Evolutionary conservation across 345 rosid genomes (phyloP).

Genomic region (Litchi chinensis): DNA sequence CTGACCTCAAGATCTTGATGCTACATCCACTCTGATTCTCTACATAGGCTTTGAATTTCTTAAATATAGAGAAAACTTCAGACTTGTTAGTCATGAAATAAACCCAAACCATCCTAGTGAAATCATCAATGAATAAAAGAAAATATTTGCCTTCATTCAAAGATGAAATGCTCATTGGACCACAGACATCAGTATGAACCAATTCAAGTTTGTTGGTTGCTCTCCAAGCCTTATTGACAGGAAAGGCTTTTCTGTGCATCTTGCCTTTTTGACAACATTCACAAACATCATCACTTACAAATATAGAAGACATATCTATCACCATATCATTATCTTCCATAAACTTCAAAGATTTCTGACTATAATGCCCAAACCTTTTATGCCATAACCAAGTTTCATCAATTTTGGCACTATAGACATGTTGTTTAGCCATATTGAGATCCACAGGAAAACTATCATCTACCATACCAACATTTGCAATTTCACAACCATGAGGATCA

Average conservation of each 20-base stretch:
- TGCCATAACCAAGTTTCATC: not conserved
- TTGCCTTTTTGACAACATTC: not conserved
- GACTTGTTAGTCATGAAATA: too few species aligned
- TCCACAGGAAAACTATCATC: not conserved
- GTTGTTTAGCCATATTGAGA: not conserved
- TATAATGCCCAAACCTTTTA: slow-evolving; percentile 1
- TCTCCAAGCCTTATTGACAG: too few species aligned
- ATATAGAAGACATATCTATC: not conserved
- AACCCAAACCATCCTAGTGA: too few species aligned
- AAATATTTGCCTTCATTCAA: not conserved
- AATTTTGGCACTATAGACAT: not conserved
- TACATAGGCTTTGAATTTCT: too few species aligned
- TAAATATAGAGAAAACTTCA: too few species aligned
- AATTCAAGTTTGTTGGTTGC: not conserved
- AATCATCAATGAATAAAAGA: not conserved
- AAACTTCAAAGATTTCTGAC: too few species aligned
- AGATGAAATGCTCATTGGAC: not conserved
- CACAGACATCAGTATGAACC: not conserved
- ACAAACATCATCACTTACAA: not conserved
- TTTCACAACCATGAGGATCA: not conserved
- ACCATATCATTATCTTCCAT: too few species aligned
- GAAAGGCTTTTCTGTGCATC: not conserved
- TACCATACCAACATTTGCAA: too few species aligned
- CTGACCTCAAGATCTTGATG: too few species aligned
- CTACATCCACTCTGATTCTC: too few species aligned